phyloP scores from a whole-genome alignment of 2,329 filamentous ascomycete genomes.

The Aspergillus vadensis region DNA sequence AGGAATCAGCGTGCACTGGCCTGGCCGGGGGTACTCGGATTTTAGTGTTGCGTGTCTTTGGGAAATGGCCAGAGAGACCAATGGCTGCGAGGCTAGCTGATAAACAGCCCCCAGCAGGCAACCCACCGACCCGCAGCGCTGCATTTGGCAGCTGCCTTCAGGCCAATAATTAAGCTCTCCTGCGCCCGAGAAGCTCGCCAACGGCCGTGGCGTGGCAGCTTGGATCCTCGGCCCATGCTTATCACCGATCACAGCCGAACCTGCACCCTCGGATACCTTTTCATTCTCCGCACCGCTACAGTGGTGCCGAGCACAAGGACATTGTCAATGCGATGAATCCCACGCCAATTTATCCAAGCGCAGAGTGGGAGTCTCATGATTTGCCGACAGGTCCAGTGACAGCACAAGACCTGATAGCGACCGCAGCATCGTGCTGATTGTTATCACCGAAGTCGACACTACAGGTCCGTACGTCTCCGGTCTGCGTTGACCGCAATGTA shows the following conservation, averaged over 20 bases:
- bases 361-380: slow-evolving; percentile 61
- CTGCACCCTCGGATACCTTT: slow-evolving; percentile 23
- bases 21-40: neutral
- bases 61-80: neutral
- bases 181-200: neutral
- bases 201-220: neutral
- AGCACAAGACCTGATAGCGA: slow-evolving; percentile 58
- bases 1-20: neutral
- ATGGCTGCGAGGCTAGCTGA: neutral
- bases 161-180: neutral
- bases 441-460: slow-evolving; percentile 65
- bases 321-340: slow-evolving; percentile 51
- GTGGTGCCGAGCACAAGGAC: slow-evolving; percentile 47
- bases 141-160: neutral
- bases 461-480: slow-evolving; percentile 63
- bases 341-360: slow-evolving; percentile 62
- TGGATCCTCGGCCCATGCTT: neutral
- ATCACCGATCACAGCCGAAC: slow-evolving; percentile 13
- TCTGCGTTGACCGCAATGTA: slow-evolving; percentile 63
- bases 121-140: neutral
- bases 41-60: neutral
- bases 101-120: neutral
- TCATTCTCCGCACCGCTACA: slow-evolving; percentile 21
- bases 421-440: slow-evolving; percentile 47
- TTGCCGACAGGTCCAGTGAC: slow-evolving; percentile 57